Percentiles rank a stretch among this genome's conserved stretches.
These are phyloP conservation scores for Tylopilus felleus DNA, from an alignment of 768 basidiomycete species.

Conservation along the genomic window DNA sequence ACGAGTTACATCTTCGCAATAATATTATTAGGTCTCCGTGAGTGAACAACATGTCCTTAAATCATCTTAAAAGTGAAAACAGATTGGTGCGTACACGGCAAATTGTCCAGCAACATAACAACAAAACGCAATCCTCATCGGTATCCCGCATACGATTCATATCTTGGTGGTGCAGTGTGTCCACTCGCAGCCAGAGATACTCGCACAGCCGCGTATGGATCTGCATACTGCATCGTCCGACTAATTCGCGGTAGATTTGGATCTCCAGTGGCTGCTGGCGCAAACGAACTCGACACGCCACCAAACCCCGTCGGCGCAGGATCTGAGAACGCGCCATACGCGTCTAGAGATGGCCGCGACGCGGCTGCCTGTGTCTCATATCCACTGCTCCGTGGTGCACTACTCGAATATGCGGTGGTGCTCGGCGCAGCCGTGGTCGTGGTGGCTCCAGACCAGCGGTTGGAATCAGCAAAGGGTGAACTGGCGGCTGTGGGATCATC, in stretches of 20 bases:
- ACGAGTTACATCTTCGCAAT: slow-evolving; percentile 2
- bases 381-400: slow-evolving; percentile 19
- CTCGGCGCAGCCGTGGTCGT: slow-evolving; percentile 25
- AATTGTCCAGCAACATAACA: slow-evolving; percentile 2
- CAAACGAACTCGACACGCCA: slow-evolving; percentile 33
- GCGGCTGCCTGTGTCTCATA: slow-evolving; percentile 31
- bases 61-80: slow-evolving; percentile 9
- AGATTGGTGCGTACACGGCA: slow-evolving; percentile 12
- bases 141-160: slow-evolving; percentile 54
- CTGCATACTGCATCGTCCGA: slow-evolving; percentile 91
- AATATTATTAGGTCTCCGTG: slow-evolving; percentile 2
- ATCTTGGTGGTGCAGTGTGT: slow-evolving; percentile 44
- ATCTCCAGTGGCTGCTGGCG: slow-evolving; percentile 33
- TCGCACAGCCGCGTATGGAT: slow-evolving; percentile 81
- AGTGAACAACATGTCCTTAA: slow-evolving; percentile 7
- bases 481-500: slow-evolving; percentile 20
- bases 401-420: slow-evolving; percentile 25
- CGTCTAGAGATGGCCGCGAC: slow-evolving; percentile 73
- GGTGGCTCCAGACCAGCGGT: slow-evolving; percentile 42
- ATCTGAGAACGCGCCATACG: slow-evolving; percentile 89
- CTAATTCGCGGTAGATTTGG: slow-evolving; percentile 54
- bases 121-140: slow-evolving; percentile 28
- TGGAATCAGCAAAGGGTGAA: slow-evolving; percentile 52
- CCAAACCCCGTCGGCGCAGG: slow-evolving; percentile 77
- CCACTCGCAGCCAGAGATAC: slow-evolving; percentile 44